Percentiles rank a stretch among this genome's conserved stretches.
phyloP scores from a whole-genome alignment of 73 alveolate genomes.

The Blepharisma japonicum region DNA sequence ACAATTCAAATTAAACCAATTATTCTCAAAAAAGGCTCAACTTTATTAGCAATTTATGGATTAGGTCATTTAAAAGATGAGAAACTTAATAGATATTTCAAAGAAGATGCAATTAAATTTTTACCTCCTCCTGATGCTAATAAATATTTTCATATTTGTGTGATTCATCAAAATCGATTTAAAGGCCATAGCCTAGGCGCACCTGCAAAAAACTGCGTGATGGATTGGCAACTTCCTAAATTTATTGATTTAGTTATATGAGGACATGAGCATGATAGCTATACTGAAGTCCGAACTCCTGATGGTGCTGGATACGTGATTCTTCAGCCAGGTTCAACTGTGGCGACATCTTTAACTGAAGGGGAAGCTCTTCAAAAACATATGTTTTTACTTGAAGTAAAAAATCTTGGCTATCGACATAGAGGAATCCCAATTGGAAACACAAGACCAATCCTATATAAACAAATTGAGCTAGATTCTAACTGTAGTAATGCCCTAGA shows the following conservation, averaged over 20 bases:
- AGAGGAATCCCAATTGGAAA: constrained; percentile 65
- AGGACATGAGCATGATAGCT: constrained; percentile 96
- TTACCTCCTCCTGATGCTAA: constrained; percentile 76
- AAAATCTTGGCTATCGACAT: constrained; percentile 61
- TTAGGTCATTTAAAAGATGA: constrained; percentile 95
- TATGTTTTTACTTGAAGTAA: constrained; percentile 72
- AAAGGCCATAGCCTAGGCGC: constrained; percentile 80
- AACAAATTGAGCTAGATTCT: constrained; percentile 68
- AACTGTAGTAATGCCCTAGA: constrained; percentile 49
- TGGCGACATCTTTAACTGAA: constrained; percentile 88
- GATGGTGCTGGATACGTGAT: constrained; percentile 80
- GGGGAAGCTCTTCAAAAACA: constrained; percentile 86
- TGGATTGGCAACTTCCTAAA: constrained; percentile 69
- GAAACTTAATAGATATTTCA: constrained; percentile 76
- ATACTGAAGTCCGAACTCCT: constrained; percentile 57
- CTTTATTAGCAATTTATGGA: constrained; percentile 92
- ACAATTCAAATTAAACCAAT: constrained; percentile 83
- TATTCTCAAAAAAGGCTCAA: constrained; percentile 78
- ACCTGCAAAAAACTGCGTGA: constrained; percentile 64
- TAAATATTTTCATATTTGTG: constrained; percentile 84
- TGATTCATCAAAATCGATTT: constrained; percentile 90
- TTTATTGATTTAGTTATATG: constrained; percentile 87
- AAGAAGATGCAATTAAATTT: constrained; percentile 74
- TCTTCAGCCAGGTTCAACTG: constrained; percentile 92
- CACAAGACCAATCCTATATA: constrained; percentile 77